A percentile compares a stretch with the other conserved stretches of the same genome.
Evolutionary conservation across 2,329 filamentous ascomycete species (phyloP).

Genomic region (Alternaria gansuensis): DNA sequence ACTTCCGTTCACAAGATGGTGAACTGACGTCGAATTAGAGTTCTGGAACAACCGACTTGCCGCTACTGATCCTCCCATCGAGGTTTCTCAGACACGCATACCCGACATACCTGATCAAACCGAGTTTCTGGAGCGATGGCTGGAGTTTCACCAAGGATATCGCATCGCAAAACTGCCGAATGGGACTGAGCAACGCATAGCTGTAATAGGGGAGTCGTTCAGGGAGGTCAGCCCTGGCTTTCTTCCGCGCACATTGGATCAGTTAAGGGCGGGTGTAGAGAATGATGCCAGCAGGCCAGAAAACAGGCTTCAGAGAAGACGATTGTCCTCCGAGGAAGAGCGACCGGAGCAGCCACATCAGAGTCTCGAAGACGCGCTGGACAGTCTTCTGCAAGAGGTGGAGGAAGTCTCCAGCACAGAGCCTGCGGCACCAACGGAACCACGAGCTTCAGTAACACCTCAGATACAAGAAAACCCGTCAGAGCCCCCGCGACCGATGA

Average conservation of each 20-base stretch:
- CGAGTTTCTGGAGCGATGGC: slow-evolving; percentile 59
- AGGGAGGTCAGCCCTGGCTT: slow-evolving; percentile 58
- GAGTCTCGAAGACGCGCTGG: slow-evolving; percentile 49
- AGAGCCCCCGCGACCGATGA: slow-evolving; percentile 26
- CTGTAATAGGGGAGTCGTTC: slow-evolving; percentile 59
- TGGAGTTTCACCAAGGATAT: slow-evolving; percentile 61
- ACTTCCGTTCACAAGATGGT: background rate
- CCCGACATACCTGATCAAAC: slow-evolving; percentile 59
- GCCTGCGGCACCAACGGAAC: slow-evolving; percentile 2
- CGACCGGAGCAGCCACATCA: slow-evolving; percentile 37
- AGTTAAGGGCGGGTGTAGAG: slow-evolving; percentile 49
- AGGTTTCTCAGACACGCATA: slow-evolving; percentile 57
- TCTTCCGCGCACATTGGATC: slow-evolving; percentile 58
- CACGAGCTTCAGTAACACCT: slow-evolving; percentile 9
- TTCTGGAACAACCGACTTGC: slow-evolving; percentile 60
- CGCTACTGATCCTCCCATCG: slow-evolving; percentile 53
- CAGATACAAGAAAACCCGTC: slow-evolving; percentile 14
- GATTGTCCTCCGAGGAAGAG: slow-evolving; percentile 37
- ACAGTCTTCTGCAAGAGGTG: slow-evolving; percentile 42
- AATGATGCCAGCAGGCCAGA: slow-evolving; percentile 44
- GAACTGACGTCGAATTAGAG: slow-evolving; percentile 42
- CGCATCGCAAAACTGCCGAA: slow-evolving; percentile 52
- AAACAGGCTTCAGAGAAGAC: slow-evolving; percentile 40
- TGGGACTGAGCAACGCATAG: slow-evolving; percentile 56
- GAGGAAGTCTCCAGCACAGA: slow-evolving; percentile 32